Evolutionary conservation across 352 stramenopile species (phyloP).

Genomic region (Globisporangium megalacanthum): DNA sequence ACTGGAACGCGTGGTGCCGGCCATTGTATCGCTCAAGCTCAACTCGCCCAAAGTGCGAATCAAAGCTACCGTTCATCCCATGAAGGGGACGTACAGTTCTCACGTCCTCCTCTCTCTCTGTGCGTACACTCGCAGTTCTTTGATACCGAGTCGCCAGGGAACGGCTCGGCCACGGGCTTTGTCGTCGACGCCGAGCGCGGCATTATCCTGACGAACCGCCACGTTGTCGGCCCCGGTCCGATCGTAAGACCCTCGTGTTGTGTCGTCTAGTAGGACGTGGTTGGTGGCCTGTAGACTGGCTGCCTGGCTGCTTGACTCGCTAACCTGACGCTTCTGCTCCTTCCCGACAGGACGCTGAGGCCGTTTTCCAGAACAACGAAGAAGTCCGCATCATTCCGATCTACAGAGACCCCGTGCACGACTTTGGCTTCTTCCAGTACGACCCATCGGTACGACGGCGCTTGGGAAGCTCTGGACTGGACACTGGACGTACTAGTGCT

Average conservation of each 20-base stretch:
- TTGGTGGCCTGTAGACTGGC: background rate
- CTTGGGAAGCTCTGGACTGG: too few relatives aligned
- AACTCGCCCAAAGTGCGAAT: constrained; percentile 74
- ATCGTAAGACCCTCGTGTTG: constrained; percentile 48
- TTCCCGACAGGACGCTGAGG: constrained; percentile 66
- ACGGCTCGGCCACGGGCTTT: constrained; percentile 89
- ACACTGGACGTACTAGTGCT: too few relatives aligned
- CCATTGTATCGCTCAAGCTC: constrained; percentile 86
- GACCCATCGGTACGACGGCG: constrained; percentile 50
- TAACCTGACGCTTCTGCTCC: background rate
- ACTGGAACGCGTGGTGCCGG: constrained; percentile 78
- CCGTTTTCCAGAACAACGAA: constrained; percentile 93
- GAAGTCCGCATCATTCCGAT: constrained; percentile 90
- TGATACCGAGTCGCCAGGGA: constrained; percentile 84
- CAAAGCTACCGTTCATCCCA: too few relatives aligned
- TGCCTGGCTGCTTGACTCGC: too few relatives aligned
- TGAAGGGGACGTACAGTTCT: too few relatives aligned
- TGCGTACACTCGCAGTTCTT: constrained; percentile 62
- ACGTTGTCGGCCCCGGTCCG: constrained; percentile 84
- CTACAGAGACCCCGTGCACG: constrained; percentile 91
- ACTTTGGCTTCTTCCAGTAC: constrained; percentile 93
- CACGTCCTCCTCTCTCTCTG: background rate
- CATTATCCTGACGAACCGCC: constrained; percentile 92
- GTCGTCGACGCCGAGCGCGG: constrained; percentile 89
- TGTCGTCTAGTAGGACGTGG: background rate